Conservation (phyloP, 306 rosid genomes). For the Hippophae rhamnoides region DNA sequence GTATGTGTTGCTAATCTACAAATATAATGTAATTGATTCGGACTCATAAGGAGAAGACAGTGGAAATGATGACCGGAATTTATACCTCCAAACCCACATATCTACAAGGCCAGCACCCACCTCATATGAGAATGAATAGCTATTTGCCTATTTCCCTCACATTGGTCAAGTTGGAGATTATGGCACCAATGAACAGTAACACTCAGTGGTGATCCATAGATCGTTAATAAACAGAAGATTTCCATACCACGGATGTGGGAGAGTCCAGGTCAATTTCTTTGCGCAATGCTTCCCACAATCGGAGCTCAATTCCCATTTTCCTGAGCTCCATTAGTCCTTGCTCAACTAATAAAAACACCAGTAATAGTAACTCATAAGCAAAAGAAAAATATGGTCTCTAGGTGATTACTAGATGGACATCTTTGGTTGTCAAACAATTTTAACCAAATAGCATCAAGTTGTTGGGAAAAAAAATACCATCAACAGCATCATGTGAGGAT, state of each 20-base stretch:
- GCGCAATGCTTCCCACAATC: slow-evolving; percentile 92
- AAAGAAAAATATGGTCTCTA: background rate
- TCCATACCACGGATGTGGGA: slow-evolving; percentile 10
- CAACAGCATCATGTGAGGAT: slow-evolving; percentile 86
- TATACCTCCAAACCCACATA: no score
- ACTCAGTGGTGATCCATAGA: slow-evolving; percentile 3
- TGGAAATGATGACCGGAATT: no score
- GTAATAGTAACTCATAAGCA: slow-evolving; percentile 5
- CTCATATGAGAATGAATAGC: no score
- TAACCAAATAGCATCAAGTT: background rate
- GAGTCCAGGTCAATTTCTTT: slow-evolving; percentile 57
- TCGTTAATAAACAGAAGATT: slow-evolving; percentile 10
- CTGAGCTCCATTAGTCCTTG: slow-evolving; percentile 77
- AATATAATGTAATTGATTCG: no score
- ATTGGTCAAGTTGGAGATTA: background rate
- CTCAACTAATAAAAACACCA: slow-evolving; percentile 50
- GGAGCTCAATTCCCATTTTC: slow-evolving; percentile 78
- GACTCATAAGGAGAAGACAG: no score
- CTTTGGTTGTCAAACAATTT: background rate
- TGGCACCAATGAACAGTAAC: background rate
- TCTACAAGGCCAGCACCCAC: no score
- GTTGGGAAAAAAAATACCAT: slow-evolving; percentile 33
- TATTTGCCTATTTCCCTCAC: no score
- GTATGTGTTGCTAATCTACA: no score
- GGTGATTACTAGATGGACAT: background rate